Conservation (phyloP, 2,329 filamentous ascomycete species). For the Nannizziopsis arthrosporioides region DNA sequence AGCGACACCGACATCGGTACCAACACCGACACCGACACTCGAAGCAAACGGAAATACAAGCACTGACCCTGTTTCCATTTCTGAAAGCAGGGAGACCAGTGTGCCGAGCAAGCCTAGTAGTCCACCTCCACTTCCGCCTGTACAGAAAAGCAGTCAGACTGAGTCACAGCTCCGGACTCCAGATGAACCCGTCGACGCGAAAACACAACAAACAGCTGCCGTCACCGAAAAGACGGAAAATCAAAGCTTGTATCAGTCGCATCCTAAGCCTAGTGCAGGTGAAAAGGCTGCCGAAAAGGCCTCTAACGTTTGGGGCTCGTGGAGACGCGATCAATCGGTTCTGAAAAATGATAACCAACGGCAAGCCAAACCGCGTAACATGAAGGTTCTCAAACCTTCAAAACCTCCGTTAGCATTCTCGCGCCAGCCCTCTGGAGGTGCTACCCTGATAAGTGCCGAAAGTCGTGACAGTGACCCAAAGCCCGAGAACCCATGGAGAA, state of each 20-base stretch:
- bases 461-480: neutral
- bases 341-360: conserved; percentile 48
- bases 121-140: conserved; percentile 17
- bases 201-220: conserved; percentile 16
- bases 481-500: conserved; percentile 26
- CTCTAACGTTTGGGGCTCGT: conserved; percentile 53
- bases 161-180: conserved; percentile 19
- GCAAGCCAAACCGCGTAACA: conserved; percentile 51
- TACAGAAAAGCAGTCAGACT: conserved; percentile 20
- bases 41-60: conserved; percentile 6
- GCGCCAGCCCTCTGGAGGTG: conserved; percentile 10
- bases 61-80: neutral
- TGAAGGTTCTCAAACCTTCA: conserved; percentile 79
- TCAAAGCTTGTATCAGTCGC: conserved; percentile 11
- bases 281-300: conserved; percentile 20
- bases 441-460: conserved; percentile 2
- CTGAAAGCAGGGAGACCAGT: conserved; percentile 2
- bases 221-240: conserved; percentile 15
- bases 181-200: conserved; percentile 19
- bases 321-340: conserved; percentile 43
- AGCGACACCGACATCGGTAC: conserved; percentile 5
- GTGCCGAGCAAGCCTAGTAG: conserved; percentile 7
- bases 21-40: conserved; percentile 6
- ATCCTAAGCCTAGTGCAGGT: conserved; percentile 20
- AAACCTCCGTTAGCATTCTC: conserved; percentile 42